Evolutionary conservation across 768 basidiomycete species (phyloP), one percentile per base, ranked within the genome.

Genomic region (Gloeophyllum trabeum): DNA sequence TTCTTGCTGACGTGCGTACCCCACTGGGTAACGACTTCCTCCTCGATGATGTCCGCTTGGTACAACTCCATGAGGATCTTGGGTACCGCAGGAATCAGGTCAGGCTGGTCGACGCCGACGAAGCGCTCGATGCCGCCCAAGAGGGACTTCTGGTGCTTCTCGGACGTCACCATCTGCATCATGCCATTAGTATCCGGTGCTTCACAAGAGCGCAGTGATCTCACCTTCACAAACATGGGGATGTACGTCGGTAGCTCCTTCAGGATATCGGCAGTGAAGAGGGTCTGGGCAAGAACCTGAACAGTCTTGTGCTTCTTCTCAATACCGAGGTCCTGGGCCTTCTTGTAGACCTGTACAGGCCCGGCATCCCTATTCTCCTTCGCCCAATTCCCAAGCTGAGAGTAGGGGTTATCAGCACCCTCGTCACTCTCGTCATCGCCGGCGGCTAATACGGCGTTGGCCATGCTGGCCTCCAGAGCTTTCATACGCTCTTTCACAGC

Each of bases 1-100:
- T 97, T 96, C 72, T 86, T 94, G 64, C 83, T 88, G 57, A 92
- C 89, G 52, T 94, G 92, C 3, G 89, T 94, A 6, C 92, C 92
- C 94, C 92, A 97, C 48, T 92, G 79, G 6, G 70, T 78, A 39
- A 93, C 69, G 4, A 94, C 72, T 20, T 89, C 90, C 59, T 99
- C 96, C 5, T 97, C 92, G 41, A 99, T 65, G 14, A 98, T 67
- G 51, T 98, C 96, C 30, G 67, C 74, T 60, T 98, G 92, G 60
- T 97, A 99, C 52, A 96, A 75, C 10, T 62, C 76, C 93, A 98
- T 97, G 46, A 99, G 71, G 49, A 96, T 79, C 61, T 94, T 94
- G 14, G 93, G 91, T 7, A 96, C 76, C 4, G 68, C 53, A 3
- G 79, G 61, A 39, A 86, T 62, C 30, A 90, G 67, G 13, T 84